A percentile compares a stretch with the other conserved stretches of the same genome.
These are phyloP conservation scores for Uronychia setigera DNA, from an alignment of 73 alveolate genomes.

Conservation along the genomic window DNA sequence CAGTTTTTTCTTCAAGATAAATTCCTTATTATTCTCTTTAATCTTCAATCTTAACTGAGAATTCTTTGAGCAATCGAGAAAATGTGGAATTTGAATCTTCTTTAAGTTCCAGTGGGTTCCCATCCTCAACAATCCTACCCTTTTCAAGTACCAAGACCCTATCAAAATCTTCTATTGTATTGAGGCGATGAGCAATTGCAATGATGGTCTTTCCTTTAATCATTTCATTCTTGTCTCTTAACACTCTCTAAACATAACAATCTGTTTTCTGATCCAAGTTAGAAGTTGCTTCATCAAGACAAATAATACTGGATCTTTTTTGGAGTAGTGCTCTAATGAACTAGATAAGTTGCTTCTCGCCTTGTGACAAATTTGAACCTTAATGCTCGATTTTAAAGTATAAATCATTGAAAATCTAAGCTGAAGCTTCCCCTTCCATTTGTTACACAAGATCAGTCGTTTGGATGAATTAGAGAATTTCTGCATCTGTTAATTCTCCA, in stretches of 20 bases:
- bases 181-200: slow-evolving; percentile 84
- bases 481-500: too few species aligned
- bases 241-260: not conserved
- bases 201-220: slow-evolving; percentile 50
- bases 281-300: slow-evolving; percentile 4
- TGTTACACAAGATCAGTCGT: not conserved
- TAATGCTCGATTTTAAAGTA: not conserved
- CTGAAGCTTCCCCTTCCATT: not conserved
- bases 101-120: slow-evolving; percentile 44
- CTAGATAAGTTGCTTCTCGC: slow-evolving; percentile 3
- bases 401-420: not conserved
- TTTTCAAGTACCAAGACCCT: slow-evolving; percentile 77
- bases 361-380: slow-evolving; percentile 5
- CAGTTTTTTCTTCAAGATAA: too few species aligned
- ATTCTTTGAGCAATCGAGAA: not conserved
- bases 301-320: not conserved
- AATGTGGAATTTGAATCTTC: not conserved
- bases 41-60: too few species aligned
- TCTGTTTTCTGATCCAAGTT: not conserved
- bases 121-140: slow-evolving; percentile 81
- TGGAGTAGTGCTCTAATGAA: slow-evolving; percentile 2
- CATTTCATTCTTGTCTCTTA: not conserved
- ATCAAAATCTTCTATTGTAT: slow-evolving; percentile 77
- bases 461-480: too few species aligned
- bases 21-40: too few species aligned